Percentiles rank a stretch among this genome's conserved stretches.
These are phyloP conservation scores for Echeveria elegans DNA, from an alignment of 164 flowering plant species.

Conservation along the genomic window DNA sequence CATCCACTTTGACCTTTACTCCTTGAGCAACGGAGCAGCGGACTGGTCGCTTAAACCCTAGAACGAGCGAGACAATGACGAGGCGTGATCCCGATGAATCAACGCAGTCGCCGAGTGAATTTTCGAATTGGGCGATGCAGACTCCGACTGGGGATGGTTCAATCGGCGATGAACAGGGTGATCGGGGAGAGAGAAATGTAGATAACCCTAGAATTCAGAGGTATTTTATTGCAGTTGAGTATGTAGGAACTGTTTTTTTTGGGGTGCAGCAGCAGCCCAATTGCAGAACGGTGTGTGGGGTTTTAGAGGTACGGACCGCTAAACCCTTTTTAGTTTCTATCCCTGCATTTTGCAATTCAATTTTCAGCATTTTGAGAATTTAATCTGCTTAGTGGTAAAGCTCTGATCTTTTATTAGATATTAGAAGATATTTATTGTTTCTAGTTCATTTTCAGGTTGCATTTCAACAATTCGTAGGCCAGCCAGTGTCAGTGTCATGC, in stretches of 20 bases:
- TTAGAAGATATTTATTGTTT: neutral
- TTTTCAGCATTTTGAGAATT: neutral
- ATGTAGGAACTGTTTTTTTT: conserved; percentile 75
- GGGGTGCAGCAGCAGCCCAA: conserved; percentile 80
- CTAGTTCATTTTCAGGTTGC: conserved; percentile 50
- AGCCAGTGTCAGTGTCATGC: conserved; percentile 70
- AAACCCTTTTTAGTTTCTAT: neutral
- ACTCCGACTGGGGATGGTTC: neutral
- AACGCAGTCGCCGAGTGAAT: neutral
- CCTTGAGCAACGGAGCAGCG: neutral
- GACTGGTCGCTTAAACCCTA: neutral
- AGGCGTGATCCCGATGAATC: neutral
- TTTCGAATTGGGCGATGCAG: neutral
- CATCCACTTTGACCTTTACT: neutral
- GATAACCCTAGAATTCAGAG: conserved; percentile 58
- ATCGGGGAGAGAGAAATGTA: conserved; percentile 26
- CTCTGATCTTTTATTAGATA: neutral
- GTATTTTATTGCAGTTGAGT: conserved; percentile 81
- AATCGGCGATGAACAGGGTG: conserved; percentile 14
- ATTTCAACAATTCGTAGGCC: conserved; percentile 71
- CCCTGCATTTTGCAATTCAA: neutral
- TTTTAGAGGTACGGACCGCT: conserved; percentile 42
- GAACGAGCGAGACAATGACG: neutral
- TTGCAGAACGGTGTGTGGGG: conserved; percentile 81
- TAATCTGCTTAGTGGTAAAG: neutral